Evolutionary conservation across 768 basidiomycete species (phyloP).

Genomic region (Tricholoma bakamatsutake): DNA sequence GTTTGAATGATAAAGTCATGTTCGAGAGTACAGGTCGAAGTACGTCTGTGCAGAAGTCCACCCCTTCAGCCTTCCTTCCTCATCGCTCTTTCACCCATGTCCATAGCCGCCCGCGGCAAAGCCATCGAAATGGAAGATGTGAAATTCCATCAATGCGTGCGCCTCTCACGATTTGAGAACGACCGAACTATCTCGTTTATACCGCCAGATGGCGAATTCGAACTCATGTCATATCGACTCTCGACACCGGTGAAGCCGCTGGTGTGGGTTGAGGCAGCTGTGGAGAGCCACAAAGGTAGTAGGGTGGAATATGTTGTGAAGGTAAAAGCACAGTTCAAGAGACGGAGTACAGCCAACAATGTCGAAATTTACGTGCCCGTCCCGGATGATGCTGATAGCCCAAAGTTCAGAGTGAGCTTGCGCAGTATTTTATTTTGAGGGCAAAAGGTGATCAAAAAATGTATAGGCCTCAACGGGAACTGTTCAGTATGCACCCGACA

Average conservation of each 20-base stretch:
- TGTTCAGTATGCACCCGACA: constrained; percentile 96
- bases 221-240: constrained; percentile 96
- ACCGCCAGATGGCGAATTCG: constrained; percentile 98
- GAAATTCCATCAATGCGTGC: constrained; percentile 99
- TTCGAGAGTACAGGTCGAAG: constrained; percentile 96
- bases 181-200: constrained; percentile 99
- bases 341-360: constrained; percentile 94
- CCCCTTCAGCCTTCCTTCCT: background rate
- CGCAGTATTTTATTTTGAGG: background rate
- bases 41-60: constrained; percentile 33
- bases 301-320: constrained; percentile 96
- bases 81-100: background rate
- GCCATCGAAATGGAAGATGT: constrained; percentile 99
- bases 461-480: constrained; percentile 86
- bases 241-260: constrained; percentile 96
- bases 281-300: constrained; percentile 92
- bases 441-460: background rate
- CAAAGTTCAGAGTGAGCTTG: constrained; percentile 82
- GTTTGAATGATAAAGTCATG: constrained; percentile 99
- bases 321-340: constrained; percentile 94
- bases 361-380: constrained; percentile 99
- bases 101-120: constrained; percentile 82
- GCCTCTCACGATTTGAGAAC: constrained; percentile 94
- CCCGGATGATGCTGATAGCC: constrained; percentile 96
- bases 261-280: constrained; percentile 95